Evolutionary conservation across 352 stramenopile species (phyloP), one percentile per base, ranked within the genome.

Genomic region (Phytophthora fragariaefolia): DNA sequence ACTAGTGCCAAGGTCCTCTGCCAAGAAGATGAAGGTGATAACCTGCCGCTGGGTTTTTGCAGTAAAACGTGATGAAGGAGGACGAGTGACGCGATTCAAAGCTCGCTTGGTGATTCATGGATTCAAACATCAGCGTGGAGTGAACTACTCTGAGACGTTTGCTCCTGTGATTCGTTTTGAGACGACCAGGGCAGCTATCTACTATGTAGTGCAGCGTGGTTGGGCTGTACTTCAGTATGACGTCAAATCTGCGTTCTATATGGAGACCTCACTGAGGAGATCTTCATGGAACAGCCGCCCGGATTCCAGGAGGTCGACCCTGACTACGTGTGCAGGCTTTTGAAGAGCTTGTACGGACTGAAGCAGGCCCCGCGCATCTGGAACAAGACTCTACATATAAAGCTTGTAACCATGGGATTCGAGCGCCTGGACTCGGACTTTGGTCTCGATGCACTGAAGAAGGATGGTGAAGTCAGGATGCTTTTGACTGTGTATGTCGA

Each of bases 91-190:
- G n/a, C 4, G 58, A 18, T 63, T 47, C 51, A 73, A 57, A 36
- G 64, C 57, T 10, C 28, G 28, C 7, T 10, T 34, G 7, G 28
- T 34, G 2, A 34, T 34, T 34, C 28, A 34, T 10, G 58, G 58
- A 15, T 66, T 58, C 27, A 65, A 63, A 12, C 65, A 68, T 17
- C 6, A 54, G 18, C 49, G 26, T 22, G 65, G 65, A 1, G 30
- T 63, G 0, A 51, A 63, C 42, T 73, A 63, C n/a, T n/a, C n/a
- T n/a, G n/a, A n/a, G n/a, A n/a, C n/a, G n/a, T n/a, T n/a, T n/a
- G n/a, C n/a, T n/a, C n/a, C n/a, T n/a, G n/a, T n/a, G n/a, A n/a
- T n/a, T n/a, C n/a, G n/a, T n/a, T n/a, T n/a, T n/a, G n/a, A n/a
- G n/a, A n/a, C n/a, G n/a, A n/a, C n/a, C n/a, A n/a, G n/a, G n/a